phyloP scores from a whole-genome alignment of 2,329 filamentous ascomycete species.

The Emergomyces orientalis region DNA sequence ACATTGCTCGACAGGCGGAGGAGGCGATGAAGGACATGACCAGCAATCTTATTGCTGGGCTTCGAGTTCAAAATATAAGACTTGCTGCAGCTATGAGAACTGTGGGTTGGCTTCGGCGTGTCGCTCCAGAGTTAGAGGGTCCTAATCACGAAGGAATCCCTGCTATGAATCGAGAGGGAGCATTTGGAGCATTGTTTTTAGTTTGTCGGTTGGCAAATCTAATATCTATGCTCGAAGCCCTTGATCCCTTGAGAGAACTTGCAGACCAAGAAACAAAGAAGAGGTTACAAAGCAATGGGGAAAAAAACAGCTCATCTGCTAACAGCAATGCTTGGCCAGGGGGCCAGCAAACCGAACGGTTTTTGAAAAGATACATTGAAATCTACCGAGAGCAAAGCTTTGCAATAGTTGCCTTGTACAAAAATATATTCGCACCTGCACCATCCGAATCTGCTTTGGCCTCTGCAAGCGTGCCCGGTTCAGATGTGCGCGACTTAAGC shows the following conservation, averaged over 20 bases:
- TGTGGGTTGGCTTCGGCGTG: constrained; percentile 79
- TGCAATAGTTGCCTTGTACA: constrained; percentile 87
- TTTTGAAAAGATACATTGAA: constrained; percentile 89
- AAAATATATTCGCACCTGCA: constrained; percentile 68
- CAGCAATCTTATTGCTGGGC: constrained; percentile 65
- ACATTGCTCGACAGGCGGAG: constrained; percentile 68
- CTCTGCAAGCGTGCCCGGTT: constrained; percentile 21
- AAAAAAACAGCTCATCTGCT: constrained; percentile 16
- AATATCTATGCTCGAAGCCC: constrained; percentile 65
- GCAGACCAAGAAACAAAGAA: constrained; percentile 71
- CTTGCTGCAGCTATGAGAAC: constrained; percentile 84
- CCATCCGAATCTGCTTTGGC: constrained; percentile 28
- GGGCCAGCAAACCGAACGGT: constrained; percentile 89
- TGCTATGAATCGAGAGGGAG: constrained; percentile 47
- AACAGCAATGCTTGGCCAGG: constrained; percentile 30
- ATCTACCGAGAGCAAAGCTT: constrained; percentile 98
- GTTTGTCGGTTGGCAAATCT: constrained; percentile 77
- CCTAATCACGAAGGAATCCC: constrained; percentile 22
- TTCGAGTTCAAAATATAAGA: constrained; percentile 72
- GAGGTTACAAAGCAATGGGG: constrained; percentile 26
- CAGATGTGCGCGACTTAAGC: constrained; percentile 18
- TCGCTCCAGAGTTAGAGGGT: constrained; percentile 67
- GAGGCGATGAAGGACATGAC: constrained; percentile 83
- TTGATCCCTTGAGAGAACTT: constrained; percentile 76
- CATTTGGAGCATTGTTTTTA: constrained; percentile 74